Conservation (phyloP, 805 yeast genomes). For the Blastobotrys muscicola region DNA sequence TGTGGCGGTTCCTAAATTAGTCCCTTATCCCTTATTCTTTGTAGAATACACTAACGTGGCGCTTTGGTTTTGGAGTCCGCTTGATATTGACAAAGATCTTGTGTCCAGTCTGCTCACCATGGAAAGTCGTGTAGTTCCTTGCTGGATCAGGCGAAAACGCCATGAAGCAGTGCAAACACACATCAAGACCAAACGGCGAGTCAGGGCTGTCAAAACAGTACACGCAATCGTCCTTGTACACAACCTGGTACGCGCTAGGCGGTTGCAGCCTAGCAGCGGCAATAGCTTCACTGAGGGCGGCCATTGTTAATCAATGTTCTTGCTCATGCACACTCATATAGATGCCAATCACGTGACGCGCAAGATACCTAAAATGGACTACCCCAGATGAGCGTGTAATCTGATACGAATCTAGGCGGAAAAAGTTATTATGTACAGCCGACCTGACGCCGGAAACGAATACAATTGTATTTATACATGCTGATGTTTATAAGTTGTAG, state of each 20-base stretch:
- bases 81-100: slow-evolving; percentile 48
- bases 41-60: slow-evolving; percentile 18
- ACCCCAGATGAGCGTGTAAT: not conserved
- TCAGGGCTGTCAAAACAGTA: slow-evolving; percentile 69
- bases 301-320: not conserved
- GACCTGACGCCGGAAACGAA: not conserved
- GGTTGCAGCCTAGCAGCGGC: slow-evolving; percentile 11
- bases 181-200: slow-evolving; percentile 51
- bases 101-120: slow-evolving; percentile 45
- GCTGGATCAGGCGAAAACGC: slow-evolving; percentile 52
- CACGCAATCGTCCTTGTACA: slow-evolving; percentile 85
- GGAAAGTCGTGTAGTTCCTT: slow-evolving; percentile 50
- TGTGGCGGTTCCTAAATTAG: slow-evolving; percentile 27
- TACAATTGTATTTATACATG: not conserved
- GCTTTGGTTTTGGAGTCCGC: slow-evolving; percentile 39
- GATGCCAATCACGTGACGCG: too few species aligned
- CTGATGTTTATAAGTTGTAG: not conserved
- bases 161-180: slow-evolving; percentile 59
- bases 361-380: not conserved
- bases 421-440: not conserved
- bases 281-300: slow-evolving; percentile 7
- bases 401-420: not conserved
- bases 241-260: slow-evolving; percentile 23
- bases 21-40: slow-evolving; percentile 19
- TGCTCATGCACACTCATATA: not conserved